Evolutionary conservation across 106 monocot species (phyloP).

Genomic region (Cymbidium sinense): DNA sequence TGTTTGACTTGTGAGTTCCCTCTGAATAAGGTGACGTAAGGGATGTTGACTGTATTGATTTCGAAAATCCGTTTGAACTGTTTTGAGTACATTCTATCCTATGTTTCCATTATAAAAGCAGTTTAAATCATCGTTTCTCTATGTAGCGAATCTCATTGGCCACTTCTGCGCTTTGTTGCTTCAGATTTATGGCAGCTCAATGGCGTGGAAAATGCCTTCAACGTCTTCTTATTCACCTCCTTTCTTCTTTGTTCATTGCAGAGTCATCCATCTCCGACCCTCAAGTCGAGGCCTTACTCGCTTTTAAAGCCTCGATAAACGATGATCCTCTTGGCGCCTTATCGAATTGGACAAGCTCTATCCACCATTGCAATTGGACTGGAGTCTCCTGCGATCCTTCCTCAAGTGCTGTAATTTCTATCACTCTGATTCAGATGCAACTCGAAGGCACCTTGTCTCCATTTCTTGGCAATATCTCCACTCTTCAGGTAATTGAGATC

Average conservation of each 20-base stretch:
- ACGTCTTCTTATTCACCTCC: background rate
- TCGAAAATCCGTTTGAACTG: background rate
- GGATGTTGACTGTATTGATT: too few species aligned
- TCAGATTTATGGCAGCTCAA: constrained; percentile 6
- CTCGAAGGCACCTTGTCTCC: constrained; percentile 53
- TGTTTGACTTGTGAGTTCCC: background rate
- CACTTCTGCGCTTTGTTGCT: background rate
- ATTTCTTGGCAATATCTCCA: constrained; percentile 59
- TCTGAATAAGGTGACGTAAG: background rate
- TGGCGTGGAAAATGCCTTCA: background rate
- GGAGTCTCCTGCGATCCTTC: constrained; percentile 58
- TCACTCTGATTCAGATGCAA: constrained; percentile 20
- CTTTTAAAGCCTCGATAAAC: constrained; percentile 9
- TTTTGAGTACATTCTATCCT: background rate
- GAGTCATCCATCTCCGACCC: background rate
- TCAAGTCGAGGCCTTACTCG: constrained; percentile 7
- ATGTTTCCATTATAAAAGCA: background rate
- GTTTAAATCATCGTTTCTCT: background rate
- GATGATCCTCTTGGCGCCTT: constrained; percentile 6
- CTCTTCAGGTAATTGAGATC: constrained; percentile 53
- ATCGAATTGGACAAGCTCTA: constrained; percentile 25
- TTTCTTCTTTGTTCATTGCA: constrained; percentile 6
- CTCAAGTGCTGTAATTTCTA: constrained; percentile 29
- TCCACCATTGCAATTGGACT: constrained; percentile 63
- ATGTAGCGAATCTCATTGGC: background rate